Evolutionary conservation across 192 early-diverging fungal genomes (phyloP).

Genomic region (Spizellomyces punctatus): DNA sequence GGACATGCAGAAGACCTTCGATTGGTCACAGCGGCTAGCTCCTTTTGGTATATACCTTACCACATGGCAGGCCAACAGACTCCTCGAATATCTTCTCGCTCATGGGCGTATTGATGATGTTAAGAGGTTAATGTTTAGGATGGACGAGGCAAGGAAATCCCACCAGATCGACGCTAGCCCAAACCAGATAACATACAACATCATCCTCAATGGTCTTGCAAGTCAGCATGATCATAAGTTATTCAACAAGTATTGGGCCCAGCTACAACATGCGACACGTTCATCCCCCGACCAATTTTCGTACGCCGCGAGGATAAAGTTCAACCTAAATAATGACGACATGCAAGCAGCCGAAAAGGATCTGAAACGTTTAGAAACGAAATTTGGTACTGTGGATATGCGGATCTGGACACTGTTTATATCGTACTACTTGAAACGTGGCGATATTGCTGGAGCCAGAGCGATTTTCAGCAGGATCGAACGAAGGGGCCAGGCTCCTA

Average conservation of each 20-base stretch:
- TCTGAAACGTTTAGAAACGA: background rate
- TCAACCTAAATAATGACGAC: background rate
- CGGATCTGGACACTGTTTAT: background rate
- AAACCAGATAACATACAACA: background rate
- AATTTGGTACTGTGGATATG: background rate
- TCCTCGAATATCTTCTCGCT: too few relatives aligned
- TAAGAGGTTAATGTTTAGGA: too few relatives aligned
- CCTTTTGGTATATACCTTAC: too few relatives aligned
- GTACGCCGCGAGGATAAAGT: background rate
- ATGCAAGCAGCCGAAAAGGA: background rate
- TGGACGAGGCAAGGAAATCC: too few relatives aligned
- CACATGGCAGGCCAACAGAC: too few relatives aligned
- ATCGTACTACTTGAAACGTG: background rate
- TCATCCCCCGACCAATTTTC: background rate
- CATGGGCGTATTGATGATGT: too few relatives aligned
- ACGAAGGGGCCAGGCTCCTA: background rate
- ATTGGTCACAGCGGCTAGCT: too few relatives aligned
- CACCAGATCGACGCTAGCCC: too few relatives aligned
- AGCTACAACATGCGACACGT: background rate
- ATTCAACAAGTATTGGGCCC: background rate
- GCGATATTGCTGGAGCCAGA: background rate
- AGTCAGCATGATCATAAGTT: background rate
- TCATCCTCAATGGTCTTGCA: background rate
- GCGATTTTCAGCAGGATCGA: too few relatives aligned
- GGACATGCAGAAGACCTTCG: too few relatives aligned